Evolutionary conservation across 176 grass and related monocot genomes (phyloP).

Genomic region (Rhipidocladum racemiflorum): DNA sequence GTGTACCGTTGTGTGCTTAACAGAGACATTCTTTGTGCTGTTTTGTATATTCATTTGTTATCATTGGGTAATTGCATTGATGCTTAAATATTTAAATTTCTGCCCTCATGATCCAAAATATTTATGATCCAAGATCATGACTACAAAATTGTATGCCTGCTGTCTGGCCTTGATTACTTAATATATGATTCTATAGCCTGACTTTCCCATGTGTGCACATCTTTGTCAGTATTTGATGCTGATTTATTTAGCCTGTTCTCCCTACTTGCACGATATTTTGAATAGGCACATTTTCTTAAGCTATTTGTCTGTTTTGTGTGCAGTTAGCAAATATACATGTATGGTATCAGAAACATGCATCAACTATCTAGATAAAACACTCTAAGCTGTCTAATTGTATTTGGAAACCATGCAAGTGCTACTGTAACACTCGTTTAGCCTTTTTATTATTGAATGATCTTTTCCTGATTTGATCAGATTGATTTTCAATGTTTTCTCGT

Average conservation of each 20-base stretch:
- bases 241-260: background rate
- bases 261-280: background rate
- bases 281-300: constrained; percentile 15
- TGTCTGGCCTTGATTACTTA: background rate
- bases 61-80: background rate
- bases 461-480: background rate
- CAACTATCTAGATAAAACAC: background rate
- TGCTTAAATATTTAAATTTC: constrained; percentile 1
- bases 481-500: background rate
- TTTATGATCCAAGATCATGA: background rate
- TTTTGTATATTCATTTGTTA: background rate
- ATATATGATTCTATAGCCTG: constrained; percentile 2
- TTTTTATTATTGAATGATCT: background rate
- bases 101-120: constrained; percentile 12
- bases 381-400: background rate
- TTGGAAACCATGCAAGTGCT: constrained; percentile 4
- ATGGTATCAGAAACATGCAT: background rate
- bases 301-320: background rate
- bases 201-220: background rate
- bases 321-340: background rate
- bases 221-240: background rate
- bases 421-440: background rate
- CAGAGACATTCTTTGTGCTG: background rate
- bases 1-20: constrained; percentile 26
- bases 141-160: background rate